Base-by-base conservation (phyloP, 192 early-diverging fungal species). In the Backusella morwellensis region DNA sequence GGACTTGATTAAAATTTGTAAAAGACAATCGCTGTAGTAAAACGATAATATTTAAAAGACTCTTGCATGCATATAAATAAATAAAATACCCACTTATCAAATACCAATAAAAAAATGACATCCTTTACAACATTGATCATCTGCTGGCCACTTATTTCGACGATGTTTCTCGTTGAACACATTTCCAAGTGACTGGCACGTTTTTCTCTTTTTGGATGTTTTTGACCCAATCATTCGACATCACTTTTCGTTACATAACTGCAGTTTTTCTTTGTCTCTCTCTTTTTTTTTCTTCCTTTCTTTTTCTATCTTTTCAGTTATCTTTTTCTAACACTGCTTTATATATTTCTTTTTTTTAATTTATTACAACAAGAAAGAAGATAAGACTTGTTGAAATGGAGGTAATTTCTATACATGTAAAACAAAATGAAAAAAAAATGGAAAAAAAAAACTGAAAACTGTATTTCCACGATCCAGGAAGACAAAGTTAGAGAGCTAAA, bases 401-500 rank as follows among this genome's bases (percentile, higher is more conserved):
- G 42, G 42, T 44, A 44, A 19, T 44, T 44, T 44, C 42, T 50
- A 17, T 17, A 17, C 14, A 44, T 44, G 15, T 17, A 44, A 44
- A 44, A 44, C 17, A 44, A 44, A 44, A 44, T 0, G 12, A 3
- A 38, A 44, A 44, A 44, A 12, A 12, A 44, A 50, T n/a, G n/a
- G n/a, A n/a, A 50, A 50, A 50, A 44, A 15, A 0, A 44, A 44
- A 44, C 42, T 44, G 17, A 44, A 44, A 40, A 44, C 15, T 14
- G 6, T 21, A n/a, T 14, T 17, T 44, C 6, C 47, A n/a, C 19
- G 0, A 6, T 50, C 47, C 47, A 50, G 47, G 17, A 50, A 50
- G 47, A 50, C 59, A 68, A 85, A 80, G 71, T 78, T 41, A 78
- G 21, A 32, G 84, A 87, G 42, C n/a, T 87, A 23, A 75, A 83